Percentiles rank a stretch among this genome's conserved stretches.
phyloP scores from a whole-genome alignment of 179 eudicot genomes.

The Dionaea muscipula region DNA sequence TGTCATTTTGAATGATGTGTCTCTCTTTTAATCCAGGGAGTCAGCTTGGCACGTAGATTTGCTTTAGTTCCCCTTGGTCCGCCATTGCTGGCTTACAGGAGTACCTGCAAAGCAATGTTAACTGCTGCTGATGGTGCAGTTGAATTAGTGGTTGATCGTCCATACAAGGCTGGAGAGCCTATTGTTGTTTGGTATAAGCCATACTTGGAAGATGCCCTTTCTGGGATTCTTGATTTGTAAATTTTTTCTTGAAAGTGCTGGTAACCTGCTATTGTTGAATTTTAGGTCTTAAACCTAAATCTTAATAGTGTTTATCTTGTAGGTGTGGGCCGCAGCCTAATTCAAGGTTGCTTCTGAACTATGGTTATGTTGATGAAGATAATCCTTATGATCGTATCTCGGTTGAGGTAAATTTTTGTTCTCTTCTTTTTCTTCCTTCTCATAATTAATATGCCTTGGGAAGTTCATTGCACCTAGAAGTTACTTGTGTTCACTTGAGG shows the following conservation, averaged over 20 bases:
- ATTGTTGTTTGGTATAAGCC: slow-evolving; percentile 42
- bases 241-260: no score
- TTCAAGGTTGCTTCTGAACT: slow-evolving; percentile 82
- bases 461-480: background rate
- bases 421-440: background rate
- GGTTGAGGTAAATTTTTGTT: slow-evolving; percentile 44
- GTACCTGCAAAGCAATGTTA: slow-evolving; percentile 94
- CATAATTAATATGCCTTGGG: background rate
- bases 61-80: slow-evolving; percentile 97
- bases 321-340: slow-evolving; percentile 99
- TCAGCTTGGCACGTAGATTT: slow-evolving; percentile 98
- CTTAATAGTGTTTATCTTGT: slow-evolving; percentile 12
- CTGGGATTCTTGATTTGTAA: slow-evolving; percentile 4
- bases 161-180: slow-evolving; percentile 81
- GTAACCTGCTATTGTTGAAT: background rate
- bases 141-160: slow-evolving; percentile 78
- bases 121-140: slow-evolving; percentile 75
- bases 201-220: slow-evolving; percentile 1
- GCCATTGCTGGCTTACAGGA: slow-evolving; percentile 81
- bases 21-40: slow-evolving; percentile 44
- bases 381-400: slow-evolving; percentile 77
- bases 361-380: slow-evolving; percentile 94
- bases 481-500: background rate
- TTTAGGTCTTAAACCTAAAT: background rate
- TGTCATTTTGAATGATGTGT: slow-evolving; percentile 9